phyloP scores from a whole-genome alignment of 2,329 filamentous ascomycete species.

The Paecilomyces dactylethromorphus region DNA sequence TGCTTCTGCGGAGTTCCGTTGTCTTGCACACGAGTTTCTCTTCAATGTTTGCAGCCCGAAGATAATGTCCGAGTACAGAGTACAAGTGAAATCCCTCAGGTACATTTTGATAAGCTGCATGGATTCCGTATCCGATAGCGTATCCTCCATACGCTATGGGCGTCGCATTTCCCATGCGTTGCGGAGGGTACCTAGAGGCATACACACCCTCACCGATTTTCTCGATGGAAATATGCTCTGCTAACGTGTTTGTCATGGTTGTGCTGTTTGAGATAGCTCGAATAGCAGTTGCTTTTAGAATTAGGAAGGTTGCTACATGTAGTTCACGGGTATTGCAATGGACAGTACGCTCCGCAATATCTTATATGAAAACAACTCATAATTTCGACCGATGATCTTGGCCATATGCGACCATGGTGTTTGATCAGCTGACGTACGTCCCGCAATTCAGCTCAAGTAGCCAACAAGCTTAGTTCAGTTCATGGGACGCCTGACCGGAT shows the following conservation, averaged over 20 bases:
- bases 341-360: too few relatives aligned
- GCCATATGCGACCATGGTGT: too few relatives aligned
- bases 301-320: background rate
- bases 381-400: too few relatives aligned
- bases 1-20: slow-evolving; percentile 35
- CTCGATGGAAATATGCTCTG: slow-evolving; percentile 2
- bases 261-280: background rate
- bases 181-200: slow-evolving; percentile 2
- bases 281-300: background rate
- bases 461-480: too few relatives aligned
- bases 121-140: slow-evolving; percentile 34
- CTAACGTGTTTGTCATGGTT: background rate
- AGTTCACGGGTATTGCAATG: background rate
- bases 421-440: too few relatives aligned
- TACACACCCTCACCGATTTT: background rate
- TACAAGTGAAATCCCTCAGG: slow-evolving; percentile 36
- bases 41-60: slow-evolving; percentile 40
- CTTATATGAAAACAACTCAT: too few relatives aligned
- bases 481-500: too few relatives aligned
- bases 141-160: slow-evolving; percentile 43
- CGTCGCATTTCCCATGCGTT: slow-evolving; percentile 26
- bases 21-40: slow-evolving; percentile 33
- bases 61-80: slow-evolving; percentile 41
- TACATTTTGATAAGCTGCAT: slow-evolving; percentile 36
- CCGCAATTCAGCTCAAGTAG: too few relatives aligned